These are phyloP conservation scores for Achlya hypogyna DNA, from an alignment of 352 stramenopile species.

Conservation along the genomic window DNA sequence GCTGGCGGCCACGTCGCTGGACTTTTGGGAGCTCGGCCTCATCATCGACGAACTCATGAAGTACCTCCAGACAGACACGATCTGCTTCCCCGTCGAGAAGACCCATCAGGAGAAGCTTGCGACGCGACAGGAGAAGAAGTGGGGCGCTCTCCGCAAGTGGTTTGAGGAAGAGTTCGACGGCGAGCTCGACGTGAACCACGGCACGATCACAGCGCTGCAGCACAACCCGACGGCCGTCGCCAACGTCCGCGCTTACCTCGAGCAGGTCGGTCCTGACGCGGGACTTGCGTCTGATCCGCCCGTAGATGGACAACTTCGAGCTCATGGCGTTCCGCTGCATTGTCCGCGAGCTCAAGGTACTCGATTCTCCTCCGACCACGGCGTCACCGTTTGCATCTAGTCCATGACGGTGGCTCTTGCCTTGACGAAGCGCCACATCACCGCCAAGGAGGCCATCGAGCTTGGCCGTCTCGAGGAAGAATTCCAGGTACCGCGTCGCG, in stretches of 20 bases:
- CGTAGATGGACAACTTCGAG: slow-evolving; percentile 62
- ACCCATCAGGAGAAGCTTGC: slow-evolving; percentile 79
- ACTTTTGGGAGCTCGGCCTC: slow-evolving; percentile 41
- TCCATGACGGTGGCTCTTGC: slow-evolving; percentile 75
- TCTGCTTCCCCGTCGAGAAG: slow-evolving; percentile 79
- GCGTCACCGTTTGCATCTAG: slow-evolving; percentile 22
- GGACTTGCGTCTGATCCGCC: neutral
- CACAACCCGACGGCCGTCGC: slow-evolving; percentile 52
- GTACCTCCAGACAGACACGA: slow-evolving; percentile 81
- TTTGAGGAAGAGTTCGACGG: slow-evolving; percentile 59
- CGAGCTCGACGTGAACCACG: slow-evolving; percentile 75
- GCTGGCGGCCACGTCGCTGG: slow-evolving; percentile 68
- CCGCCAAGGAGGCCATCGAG: slow-evolving; percentile 76
- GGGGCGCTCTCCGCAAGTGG: slow-evolving; percentile 75
- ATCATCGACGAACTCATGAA: slow-evolving; percentile 73
- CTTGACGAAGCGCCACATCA: slow-evolving; percentile 79
- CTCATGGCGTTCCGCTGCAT: slow-evolving; percentile 59
- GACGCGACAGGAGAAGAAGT: slow-evolving; percentile 75
- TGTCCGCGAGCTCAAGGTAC: slow-evolving; percentile 82
- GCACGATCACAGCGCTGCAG: slow-evolving; percentile 51
- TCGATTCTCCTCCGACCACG: slow-evolving; percentile 1
- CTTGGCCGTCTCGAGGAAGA: slow-evolving; percentile 78
- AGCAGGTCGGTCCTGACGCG: slow-evolving; percentile 30
- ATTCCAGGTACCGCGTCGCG: slow-evolving; percentile 36
- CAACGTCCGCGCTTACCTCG: slow-evolving; percentile 53